Evolutionary conservation across 345 rosid genomes (phyloP).

Genomic region (Syzygium jambos): DNA sequence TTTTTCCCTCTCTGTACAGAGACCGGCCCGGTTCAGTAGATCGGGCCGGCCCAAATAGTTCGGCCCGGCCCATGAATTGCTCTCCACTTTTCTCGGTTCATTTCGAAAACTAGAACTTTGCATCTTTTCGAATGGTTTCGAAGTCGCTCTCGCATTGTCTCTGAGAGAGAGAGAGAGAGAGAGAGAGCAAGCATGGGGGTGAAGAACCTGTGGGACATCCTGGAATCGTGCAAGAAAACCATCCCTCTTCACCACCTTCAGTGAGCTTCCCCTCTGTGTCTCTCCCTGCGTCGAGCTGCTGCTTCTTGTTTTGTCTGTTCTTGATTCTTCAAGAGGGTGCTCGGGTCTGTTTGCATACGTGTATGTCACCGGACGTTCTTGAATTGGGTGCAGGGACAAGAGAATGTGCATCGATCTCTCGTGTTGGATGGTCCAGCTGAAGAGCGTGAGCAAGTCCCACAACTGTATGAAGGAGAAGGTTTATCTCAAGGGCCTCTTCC

Average conservation of each 20-base stretch:
- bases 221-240: conserved; percentile 87
- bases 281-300: neutral
- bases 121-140: neutral
- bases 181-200: conserved; percentile 52
- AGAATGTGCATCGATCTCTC: conserved; percentile 87
- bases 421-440: conserved; percentile 91
- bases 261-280: conserved; percentile 17
- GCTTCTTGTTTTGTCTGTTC: neutral
- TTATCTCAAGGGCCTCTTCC: conserved; percentile 68
- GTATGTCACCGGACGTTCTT: neutral
- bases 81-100: neutral
- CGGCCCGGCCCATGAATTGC: neutral
- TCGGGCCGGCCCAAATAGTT: neutral
- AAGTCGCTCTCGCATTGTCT: neutral
- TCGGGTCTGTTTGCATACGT: neutral
- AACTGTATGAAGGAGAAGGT: conserved; percentile 43
- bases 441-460: conserved; percentile 53
- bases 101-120: neutral
- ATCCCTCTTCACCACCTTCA: conserved; percentile 77
- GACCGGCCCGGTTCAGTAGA: neutral
- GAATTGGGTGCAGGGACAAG: conserved; percentile 49
- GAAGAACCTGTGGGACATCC: conserved; percentile 76
- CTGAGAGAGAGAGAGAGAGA: neutral
- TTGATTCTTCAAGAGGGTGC: neutral
- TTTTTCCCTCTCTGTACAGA: too few relatives aligned